Evolutionary conservation across 176 grass and related monocot species (phyloP).

Genomic region (barley (Hordeum vulgare)): MorexV3_pseudomolecules_assembly NC_058522.1:449274669-449275168

Average conservation of each 20-base stretch:
- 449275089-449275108: constrained; percentile 10
- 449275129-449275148: not conserved
- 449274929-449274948: not conserved
- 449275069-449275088: not conserved
- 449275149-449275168: not conserved
- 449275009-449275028: constrained; percentile 84
- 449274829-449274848: too few species aligned
- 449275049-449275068: constrained; percentile 23
- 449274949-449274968: constrained; percentile 48
- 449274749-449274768: not conserved
- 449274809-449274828: too few species aligned
- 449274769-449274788: too few species aligned
- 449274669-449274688: constrained; percentile 62
- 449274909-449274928: too few species aligned
- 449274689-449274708: not conserved
- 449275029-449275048: constrained; percentile 51
- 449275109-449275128: not conserved
- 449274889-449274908: too few species aligned
- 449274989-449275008: constrained; percentile 74
- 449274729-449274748: not conserved
- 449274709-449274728: not conserved
- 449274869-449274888: too few species aligned
- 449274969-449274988: constrained; percentile 71
- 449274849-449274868: too few species aligned
- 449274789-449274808: too few species aligned